These are phyloP conservation scores for Cryphonectria radicalis DNA, from an alignment of 2,329 filamentous ascomycete genomes.

Conservation along the genomic window DNA sequence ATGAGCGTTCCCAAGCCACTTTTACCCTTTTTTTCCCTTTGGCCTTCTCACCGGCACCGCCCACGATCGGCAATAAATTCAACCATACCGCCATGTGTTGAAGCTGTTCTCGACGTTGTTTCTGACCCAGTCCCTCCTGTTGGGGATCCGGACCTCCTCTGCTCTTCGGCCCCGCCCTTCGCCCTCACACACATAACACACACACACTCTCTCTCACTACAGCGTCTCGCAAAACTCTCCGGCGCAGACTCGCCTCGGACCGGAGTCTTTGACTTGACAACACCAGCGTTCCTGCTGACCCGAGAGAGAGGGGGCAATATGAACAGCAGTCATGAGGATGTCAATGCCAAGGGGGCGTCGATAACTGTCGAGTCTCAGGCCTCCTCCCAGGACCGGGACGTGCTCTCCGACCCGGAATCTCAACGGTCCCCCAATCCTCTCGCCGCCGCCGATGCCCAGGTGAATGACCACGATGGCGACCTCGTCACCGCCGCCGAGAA, in stretches of 20 bases:
- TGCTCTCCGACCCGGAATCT: conserved; percentile 5
- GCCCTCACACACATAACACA: neutral
- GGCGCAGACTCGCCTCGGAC: neutral
- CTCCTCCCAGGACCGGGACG: neutral
- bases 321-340: conserved; percentile 20
- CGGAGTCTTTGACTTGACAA: neutral
- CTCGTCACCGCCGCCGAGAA: conserved; percentile 54
- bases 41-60: neutral
- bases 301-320: conserved; percentile 1
- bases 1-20: neutral
- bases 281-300: neutral
- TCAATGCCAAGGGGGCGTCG: conserved; percentile 14
- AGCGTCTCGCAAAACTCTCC: neutral
- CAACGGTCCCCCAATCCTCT: conserved; percentile 5
- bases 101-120: neutral
- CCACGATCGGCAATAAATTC: neutral
- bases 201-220: neutral
- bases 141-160: neutral
- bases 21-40: neutral
- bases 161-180: neutral
- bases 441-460: neutral
- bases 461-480: conserved; percentile 43
- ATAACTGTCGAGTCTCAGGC: conserved; percentile 15
- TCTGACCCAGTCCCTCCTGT: neutral
- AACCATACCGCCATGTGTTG: neutral